Evolutionary conservation across 2,329 filamentous ascomycete genomes (phyloP), one percentile per base, ranked within the genome.

Genomic region (Diaporthe sp.): DNA sequence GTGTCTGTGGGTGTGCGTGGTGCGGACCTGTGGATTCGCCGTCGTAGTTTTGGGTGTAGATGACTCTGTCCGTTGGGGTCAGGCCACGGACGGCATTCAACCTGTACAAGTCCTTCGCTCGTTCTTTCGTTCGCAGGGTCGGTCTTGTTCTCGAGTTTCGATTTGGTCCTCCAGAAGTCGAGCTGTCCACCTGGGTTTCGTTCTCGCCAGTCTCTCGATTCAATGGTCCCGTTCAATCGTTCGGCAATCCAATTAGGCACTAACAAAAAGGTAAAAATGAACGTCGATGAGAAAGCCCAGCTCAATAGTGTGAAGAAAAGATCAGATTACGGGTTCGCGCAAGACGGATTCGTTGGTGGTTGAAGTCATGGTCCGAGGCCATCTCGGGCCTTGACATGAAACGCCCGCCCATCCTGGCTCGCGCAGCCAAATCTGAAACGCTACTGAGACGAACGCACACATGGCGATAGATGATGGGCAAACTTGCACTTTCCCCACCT

Each of bases 391-490:
- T 44, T 34, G 20, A 73, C 25, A 31, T 73, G 71, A 73, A 73
- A 73, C 71, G 58, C 34, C 44, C 25, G 44, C 57, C 55, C 55
- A 72, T n/a, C 42, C 44, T 51, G 57, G 58, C n/a, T 61, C 49
- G 71, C 58, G 49, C 55, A 72, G 65, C 71, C n/a, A 72, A 63
- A 74, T 73, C 73, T 79, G 77, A 80, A 79, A 80, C 78, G 25
- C 68, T 77, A 61, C 79, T 80, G 79, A 80, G 79, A 80, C 79
- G 78, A 74, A 55, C 70, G 72, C 60, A 71, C 63, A 47, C 31
- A 60, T 55, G 58, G 55, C 31, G 34, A 53, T 37, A 70, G 22
- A 20, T 37, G 28, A 49, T 55, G 51, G 39, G 47, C 53, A 60
- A 53, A 17, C 49, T 31, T 53, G 39, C 44, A 65, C n/a, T 20